Percentiles rank a stretch among this genome's conserved stretches.
phyloP scores from a whole-genome alignment of 352 stramenopile genomes.

The Globisporangium cystogenes region DNA sequence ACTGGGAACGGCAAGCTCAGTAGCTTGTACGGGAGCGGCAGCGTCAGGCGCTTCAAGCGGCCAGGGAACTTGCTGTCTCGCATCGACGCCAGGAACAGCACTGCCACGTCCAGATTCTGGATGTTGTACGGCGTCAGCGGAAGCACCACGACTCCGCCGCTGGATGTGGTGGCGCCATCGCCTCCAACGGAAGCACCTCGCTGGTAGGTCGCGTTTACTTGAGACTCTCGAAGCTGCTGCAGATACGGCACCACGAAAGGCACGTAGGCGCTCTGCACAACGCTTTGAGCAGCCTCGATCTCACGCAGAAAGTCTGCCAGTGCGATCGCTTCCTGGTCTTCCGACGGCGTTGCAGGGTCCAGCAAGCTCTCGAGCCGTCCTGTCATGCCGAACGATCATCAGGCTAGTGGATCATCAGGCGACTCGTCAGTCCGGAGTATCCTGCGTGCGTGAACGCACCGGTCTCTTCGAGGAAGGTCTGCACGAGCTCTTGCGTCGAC shows the following conservation, averaged over 20 bases:
- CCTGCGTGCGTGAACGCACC: constrained; percentile 3
- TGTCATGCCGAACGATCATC: neutral
- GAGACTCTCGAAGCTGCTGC: constrained; percentile 42
- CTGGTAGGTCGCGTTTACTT: constrained; percentile 9
- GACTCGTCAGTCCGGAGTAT: no score
- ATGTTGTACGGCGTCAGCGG: constrained; percentile 37
- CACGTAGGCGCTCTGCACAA: constrained; percentile 48
- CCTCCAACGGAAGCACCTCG: neutral
- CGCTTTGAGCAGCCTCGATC: constrained; percentile 48
- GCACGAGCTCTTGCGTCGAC: constrained; percentile 53
- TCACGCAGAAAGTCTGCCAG: constrained; percentile 65
- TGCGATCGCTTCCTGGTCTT: constrained; percentile 54
- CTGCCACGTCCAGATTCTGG: constrained; percentile 25
- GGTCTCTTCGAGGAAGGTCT: constrained; percentile 52
- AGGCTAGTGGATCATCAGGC: neutral
- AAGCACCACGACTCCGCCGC: constrained; percentile 34
- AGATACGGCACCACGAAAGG: constrained; percentile 75
- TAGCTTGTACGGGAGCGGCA: constrained; percentile 46
- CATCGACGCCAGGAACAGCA: constrained; percentile 62
- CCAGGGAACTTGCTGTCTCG: constrained; percentile 75
- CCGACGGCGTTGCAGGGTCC: constrained; percentile 33
- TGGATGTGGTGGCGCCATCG: neutral
- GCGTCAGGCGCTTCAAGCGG: constrained; percentile 61
- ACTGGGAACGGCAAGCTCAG: constrained; percentile 47
- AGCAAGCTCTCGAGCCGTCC: constrained; percentile 36